These are phyloP conservation scores for Scedosporium boydii DNA, from an alignment of 2,329 filamentous ascomycete species.

Conservation along the genomic window DNA sequence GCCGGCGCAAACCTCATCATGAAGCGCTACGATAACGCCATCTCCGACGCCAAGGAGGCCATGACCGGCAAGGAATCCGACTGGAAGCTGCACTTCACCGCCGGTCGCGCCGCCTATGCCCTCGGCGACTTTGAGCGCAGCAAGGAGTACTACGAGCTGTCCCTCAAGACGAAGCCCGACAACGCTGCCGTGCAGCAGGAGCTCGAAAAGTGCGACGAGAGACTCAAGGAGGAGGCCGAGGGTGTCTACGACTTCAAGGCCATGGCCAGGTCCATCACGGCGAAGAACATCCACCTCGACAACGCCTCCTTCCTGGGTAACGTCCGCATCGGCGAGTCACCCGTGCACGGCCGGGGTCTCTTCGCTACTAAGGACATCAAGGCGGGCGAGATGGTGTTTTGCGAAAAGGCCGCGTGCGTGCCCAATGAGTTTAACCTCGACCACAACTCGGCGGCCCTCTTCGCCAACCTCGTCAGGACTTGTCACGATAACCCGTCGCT, in stretches of 20 bases:
- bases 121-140: slow-evolving; percentile 19
- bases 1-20: slow-evolving; percentile 22
- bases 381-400: slow-evolving; percentile 30
- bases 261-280: slow-evolving; percentile 9
- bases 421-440: slow-evolving; percentile 31
- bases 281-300: slow-evolving; percentile 11
- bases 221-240: slow-evolving; percentile 9
- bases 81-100: slow-evolving; percentile 24
- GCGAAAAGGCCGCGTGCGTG: slow-evolving; percentile 29
- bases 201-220: slow-evolving; percentile 10
- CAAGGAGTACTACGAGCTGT: slow-evolving; percentile 15
- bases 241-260: slow-evolving; percentile 11
- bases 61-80: slow-evolving; percentile 13
- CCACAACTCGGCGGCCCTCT: slow-evolving; percentile 31
- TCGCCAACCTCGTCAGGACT: slow-evolving; percentile 28
- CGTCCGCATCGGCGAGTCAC: slow-evolving; percentile 21
- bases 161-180: slow-evolving; percentile 14
- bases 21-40: slow-evolving; percentile 22
- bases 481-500: slow-evolving; percentile 28
- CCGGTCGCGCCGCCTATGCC: slow-evolving; percentile 23
- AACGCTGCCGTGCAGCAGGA: slow-evolving; percentile 13
- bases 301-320: slow-evolving; percentile 23
- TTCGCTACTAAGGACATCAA: slow-evolving; percentile 27
- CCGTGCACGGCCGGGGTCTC: slow-evolving; percentile 28
- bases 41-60: slow-evolving; percentile 21